phyloP scores from a whole-genome alignment of 148 eudicot species.

The Polygonum maritimum region DNA sequence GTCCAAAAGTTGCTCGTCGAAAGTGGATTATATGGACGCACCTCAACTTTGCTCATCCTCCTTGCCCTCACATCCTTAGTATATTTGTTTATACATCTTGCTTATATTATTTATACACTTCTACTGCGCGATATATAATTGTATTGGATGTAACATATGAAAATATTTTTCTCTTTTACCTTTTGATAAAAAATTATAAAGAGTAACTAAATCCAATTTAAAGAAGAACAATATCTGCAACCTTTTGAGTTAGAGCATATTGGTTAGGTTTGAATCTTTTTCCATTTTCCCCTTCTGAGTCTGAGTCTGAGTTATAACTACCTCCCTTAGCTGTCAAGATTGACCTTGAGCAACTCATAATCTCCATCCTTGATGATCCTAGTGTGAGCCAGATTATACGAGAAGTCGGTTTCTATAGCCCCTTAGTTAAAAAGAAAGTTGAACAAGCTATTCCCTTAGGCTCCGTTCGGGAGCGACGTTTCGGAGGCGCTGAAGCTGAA shows the following conservation, averaged over 20 bases:
- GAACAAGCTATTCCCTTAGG: conserved; percentile 50
- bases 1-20: conserved; percentile 29
- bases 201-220: neutral
- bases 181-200: neutral
- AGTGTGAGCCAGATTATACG: conserved; percentile 90
- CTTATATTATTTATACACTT: too few species aligned
- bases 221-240: too few species aligned
- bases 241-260: too few species aligned
- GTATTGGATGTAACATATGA: neutral
- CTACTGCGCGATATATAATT: neutral
- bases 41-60: too few species aligned
- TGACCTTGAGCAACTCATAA: conserved; percentile 74
- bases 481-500: too few species aligned
- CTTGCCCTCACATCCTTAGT: neutral
- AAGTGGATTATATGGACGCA: too few species aligned
- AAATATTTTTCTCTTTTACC: neutral
- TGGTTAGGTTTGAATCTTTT: neutral
- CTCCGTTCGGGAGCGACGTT: neutral
- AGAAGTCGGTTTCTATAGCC: conserved; percentile 83
- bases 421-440: conserved; percentile 64
- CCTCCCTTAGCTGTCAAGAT: conserved; percentile 64
- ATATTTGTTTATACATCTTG: too few species aligned
- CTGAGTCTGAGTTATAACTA: neutral
- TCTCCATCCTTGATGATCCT: conserved; percentile 91
- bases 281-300: neutral